Evolutionary conservation across 192 early-diverging fungal species (phyloP), one percentile per base, ranked within the genome.

Genomic region (Chytriomyces confervae): DNA sequence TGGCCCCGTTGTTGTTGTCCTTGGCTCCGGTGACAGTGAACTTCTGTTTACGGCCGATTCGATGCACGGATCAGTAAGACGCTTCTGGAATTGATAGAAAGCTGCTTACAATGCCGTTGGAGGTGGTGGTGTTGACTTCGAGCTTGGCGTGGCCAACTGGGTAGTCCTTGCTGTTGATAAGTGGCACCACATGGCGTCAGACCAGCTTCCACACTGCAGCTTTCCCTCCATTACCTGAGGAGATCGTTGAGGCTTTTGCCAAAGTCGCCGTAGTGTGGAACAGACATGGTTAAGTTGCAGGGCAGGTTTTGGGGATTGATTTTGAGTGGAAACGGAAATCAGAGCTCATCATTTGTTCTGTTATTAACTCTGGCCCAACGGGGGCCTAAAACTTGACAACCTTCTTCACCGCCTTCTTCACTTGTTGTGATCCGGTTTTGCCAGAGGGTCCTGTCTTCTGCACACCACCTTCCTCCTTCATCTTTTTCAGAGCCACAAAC

Each of bases 61-160:
- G 44, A 48, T 2, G 44, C 16, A 27, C 18, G 7, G 45, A 24
- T 16, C 46, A 23, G 63, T 96, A 98, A 24, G n/a, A n/a, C 81
- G 27, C 5, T 76, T 11, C 8, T 46, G 49, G 1, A 36, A 36
- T 92, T 27, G 24, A 27, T 27, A 36, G 36, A 50, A 43, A 29
- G 72, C 29, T 43, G 93, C 91, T 81, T 93, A 96, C 94, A 47
- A 99, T 95, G 84, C 96, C 96, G 86, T 95, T 96, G 77, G 95
- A 86, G 72, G 97, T 93, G 78, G 90, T 92, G 82, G 96, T 97
- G 93, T 98, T 97, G 85, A 96, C 92, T 83, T 99, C 98, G 81
- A 99, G 94, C 89, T 96, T 97, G 79, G 94, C 91, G 44, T 89
- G 86, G 68, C 94, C 95, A 77, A 94, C 91, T 71, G 96, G 95